A percentile compares a stretch with the other conserved stretches of the same genome.
These are phyloP conservation scores for Mrakia frigida DNA, from an alignment of 768 basidiomycete genomes.

Conservation along the genomic window DNA sequence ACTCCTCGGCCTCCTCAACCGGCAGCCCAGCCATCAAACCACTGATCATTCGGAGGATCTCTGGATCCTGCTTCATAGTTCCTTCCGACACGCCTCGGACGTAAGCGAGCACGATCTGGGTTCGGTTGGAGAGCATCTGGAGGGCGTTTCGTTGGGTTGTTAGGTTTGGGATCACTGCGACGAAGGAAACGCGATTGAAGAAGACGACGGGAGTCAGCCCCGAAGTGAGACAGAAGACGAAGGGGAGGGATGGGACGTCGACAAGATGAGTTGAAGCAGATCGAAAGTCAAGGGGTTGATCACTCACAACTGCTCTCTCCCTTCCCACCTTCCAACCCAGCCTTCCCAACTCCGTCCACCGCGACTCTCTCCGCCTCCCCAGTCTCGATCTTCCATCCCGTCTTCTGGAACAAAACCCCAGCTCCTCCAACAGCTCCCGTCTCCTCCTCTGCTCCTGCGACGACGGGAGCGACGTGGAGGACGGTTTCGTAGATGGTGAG, in stretches of 20 bases:
- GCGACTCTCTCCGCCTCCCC: slow-evolving; percentile 98
- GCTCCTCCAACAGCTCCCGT: background rate
- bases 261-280: background rate
- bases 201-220: too few relatives aligned
- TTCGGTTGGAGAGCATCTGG: slow-evolving; percentile 91
- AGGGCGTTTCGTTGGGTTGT: slow-evolving; percentile 90
- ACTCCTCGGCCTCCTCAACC: slow-evolving; percentile 72
- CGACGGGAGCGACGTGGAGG: slow-evolving; percentile 54
- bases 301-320: slow-evolving; percentile 71
- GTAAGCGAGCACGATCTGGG: slow-evolving; percentile 79
- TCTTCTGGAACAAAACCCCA: slow-evolving; percentile 64
- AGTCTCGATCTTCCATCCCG: slow-evolving; percentile 83
- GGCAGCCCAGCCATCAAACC: slow-evolving; percentile 84
- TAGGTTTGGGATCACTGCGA: slow-evolving; percentile 78
- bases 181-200: too few relatives aligned
- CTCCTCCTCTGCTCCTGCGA: slow-evolving; percentile 48
- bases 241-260: background rate
- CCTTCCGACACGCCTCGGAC: slow-evolving; percentile 69
- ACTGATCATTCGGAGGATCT: slow-evolving; percentile 73
- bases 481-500: slow-evolving; percentile 91
- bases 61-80: slow-evolving; percentile 68
- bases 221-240: background rate
- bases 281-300: background rate
- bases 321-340: slow-evolving; percentile 53
- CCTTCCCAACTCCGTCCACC: slow-evolving; percentile 88